A percentile compares a stretch with the other conserved stretches of the same genome.
phyloP scores from a whole-genome alignment of 177 flowering plant species.

The Vitis hybrid region DNA sequence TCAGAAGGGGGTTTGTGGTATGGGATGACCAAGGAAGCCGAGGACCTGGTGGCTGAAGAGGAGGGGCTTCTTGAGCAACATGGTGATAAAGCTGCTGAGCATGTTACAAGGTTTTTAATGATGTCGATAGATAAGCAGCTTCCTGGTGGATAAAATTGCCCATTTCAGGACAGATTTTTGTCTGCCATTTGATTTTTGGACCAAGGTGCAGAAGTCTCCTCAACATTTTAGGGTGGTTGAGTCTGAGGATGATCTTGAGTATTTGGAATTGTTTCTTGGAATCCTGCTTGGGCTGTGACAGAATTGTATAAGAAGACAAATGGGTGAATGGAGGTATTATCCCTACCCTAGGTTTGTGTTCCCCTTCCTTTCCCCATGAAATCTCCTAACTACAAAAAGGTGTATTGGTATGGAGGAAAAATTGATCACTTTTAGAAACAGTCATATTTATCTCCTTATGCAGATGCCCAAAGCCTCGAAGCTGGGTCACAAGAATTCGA shows the following conservation, averaged over 20 bases:
- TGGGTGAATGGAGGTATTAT: conserved; percentile 20
- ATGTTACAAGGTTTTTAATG: conserved; percentile 79
- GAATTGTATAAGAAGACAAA: conserved; percentile 73
- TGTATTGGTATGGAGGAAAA: conserved; percentile 56
- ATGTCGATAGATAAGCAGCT: conserved; percentile 76
- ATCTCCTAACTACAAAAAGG: conserved; percentile 63
- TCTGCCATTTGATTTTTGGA: conserved; percentile 74
- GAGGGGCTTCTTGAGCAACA: conserved; percentile 44
- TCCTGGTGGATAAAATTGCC: conserved; percentile 64
- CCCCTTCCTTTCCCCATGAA: conserved; percentile 80
- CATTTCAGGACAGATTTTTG: conserved; percentile 89
- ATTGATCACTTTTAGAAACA: conserved; percentile 79
- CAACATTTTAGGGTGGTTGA: conserved; percentile 60
- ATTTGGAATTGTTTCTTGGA: conserved; percentile 78
- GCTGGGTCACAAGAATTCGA: conserved; percentile 84
- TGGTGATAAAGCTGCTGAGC: conserved; percentile 63
- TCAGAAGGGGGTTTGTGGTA: conserved; percentile 68
- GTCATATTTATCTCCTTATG: conserved; percentile 86
- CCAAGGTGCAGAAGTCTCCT: conserved; percentile 62
- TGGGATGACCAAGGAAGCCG: conserved; percentile 76
- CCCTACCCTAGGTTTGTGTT: conserved; percentile 64
- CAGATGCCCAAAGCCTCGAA: conserved; percentile 66
- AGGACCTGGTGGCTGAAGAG: conserved; percentile 71
- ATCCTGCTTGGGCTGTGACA: conserved; percentile 82
- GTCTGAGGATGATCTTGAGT: conserved; percentile 50